phyloP scores from a whole-genome alignment of 768 basidiomycete species.

The Pleurotus tuber-regium region DNA sequence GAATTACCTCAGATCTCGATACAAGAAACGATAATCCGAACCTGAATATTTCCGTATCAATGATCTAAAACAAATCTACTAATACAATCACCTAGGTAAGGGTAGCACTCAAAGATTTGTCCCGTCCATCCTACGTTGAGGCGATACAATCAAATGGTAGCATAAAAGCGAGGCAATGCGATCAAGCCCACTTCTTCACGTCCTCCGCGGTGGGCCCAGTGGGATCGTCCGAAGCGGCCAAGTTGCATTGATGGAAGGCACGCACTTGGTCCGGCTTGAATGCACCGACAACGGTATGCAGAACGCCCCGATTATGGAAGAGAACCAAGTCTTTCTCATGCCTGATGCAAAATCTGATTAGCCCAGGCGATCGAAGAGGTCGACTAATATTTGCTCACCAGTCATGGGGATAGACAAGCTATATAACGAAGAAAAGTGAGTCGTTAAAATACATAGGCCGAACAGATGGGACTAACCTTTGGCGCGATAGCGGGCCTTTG shows the following conservation, averaged over 20 bases:
- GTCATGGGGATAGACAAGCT: constrained; percentile 87
- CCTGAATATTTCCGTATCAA: too few relatives aligned
- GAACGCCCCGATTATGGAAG: constrained; percentile 83
- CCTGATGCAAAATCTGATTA: constrained; percentile 20
- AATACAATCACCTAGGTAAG: too few relatives aligned
- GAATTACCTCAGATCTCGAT: too few relatives aligned
- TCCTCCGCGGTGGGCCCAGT: constrained; percentile 68
- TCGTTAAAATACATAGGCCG: not conserved
- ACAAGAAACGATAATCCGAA: too few relatives aligned
- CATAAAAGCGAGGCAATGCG: too few relatives aligned
- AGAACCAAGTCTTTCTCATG: constrained; percentile 67
- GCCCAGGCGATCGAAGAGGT: not conserved
- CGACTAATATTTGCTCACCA: constrained; percentile 44
- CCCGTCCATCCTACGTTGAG: too few relatives aligned
- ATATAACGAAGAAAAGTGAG: not conserved
- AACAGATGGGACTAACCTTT: constrained; percentile 36
- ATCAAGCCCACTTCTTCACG: constrained; percentile 54
- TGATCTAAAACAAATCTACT: too few relatives aligned
- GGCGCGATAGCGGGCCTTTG: constrained; percentile 90
- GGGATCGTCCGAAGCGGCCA: constrained; percentile 78
- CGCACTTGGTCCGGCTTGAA: constrained; percentile 68
- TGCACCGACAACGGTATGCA: constrained; percentile 80
- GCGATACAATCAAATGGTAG: too few relatives aligned
- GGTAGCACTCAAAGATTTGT: too few relatives aligned
- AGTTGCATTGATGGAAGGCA: constrained; percentile 83